phyloP scores from a whole-genome alignment of 1,284 basidiomycete genomes.

The Wallemia hederae region DNA sequence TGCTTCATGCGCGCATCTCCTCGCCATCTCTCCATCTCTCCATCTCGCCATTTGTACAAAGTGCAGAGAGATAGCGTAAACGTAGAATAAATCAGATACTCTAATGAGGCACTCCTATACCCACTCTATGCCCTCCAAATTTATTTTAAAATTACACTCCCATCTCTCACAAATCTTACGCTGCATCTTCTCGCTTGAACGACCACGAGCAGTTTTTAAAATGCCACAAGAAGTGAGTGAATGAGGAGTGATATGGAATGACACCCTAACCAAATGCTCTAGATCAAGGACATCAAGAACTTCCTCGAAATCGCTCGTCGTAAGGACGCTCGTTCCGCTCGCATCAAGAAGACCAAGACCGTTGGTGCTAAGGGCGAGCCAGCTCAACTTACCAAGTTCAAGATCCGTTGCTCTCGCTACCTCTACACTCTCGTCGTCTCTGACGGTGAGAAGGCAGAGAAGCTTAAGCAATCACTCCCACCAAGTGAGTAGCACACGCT shows the following conservation, averaged over 20 bases:
- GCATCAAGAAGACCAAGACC: constrained; percentile 74
- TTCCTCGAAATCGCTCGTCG: constrained; percentile 87
- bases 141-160: background rate
- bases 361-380: constrained; percentile 8
- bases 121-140: background rate
- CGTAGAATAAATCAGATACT: too few species aligned
- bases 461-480: constrained; percentile 81
- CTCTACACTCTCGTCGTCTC: constrained; percentile 89
- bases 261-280: background rate
- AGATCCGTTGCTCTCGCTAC: constrained; percentile 88
- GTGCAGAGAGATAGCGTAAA: too few species aligned
- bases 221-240: background rate
- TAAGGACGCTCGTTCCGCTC: constrained; percentile 39
- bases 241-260: background rate
- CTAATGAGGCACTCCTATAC: too few species aligned
- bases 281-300: constrained; percentile 94
- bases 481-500: constrained; percentile 37
- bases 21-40: too few species aligned
- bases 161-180: background rate
- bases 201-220: background rate
- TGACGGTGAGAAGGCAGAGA: constrained; percentile 95
- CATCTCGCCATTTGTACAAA: too few species aligned
- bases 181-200: background rate
- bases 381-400: constrained; percentile 87
- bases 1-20: too few species aligned